These are phyloP conservation scores for Chenopodium suecicum DNA, from an alignment of 148 eudicot genomes.

Conservation along the genomic window DNA sequence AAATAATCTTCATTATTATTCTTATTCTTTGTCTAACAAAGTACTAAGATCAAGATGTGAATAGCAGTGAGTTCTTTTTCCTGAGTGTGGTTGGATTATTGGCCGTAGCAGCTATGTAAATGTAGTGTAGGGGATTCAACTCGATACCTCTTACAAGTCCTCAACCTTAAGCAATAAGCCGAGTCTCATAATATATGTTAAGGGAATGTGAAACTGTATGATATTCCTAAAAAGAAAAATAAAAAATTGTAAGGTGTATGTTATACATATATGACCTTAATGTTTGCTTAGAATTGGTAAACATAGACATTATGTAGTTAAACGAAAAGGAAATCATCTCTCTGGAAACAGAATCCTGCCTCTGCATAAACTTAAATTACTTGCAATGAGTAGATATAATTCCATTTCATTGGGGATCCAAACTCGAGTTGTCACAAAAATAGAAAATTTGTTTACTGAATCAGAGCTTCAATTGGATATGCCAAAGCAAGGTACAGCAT, in stretches of 20 bases:
- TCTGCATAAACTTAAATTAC: background rate
- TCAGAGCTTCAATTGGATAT: constrained; percentile 22
- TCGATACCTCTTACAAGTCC: no score
- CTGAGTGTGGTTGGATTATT: no score
- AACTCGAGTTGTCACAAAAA: background rate
- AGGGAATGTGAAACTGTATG: background rate
- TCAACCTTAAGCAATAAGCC: background rate
- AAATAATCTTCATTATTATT: no score
- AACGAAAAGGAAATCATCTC: background rate
- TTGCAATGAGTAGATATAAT: background rate
- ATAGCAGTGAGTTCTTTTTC: no score
- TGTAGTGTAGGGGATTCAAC: no score
- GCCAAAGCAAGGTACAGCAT: constrained; percentile 16
- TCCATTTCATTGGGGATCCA: no score
- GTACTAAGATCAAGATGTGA: no score
- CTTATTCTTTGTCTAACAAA: no score
- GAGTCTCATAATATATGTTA: background rate
- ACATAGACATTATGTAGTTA: background rate
- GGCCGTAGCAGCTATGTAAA: no score
- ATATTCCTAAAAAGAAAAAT: no score
- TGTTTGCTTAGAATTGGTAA: background rate
- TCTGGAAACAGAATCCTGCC: background rate
- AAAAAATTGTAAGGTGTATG: background rate
- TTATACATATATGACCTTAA: background rate
- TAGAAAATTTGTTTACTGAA: background rate